Percentiles rank a stretch among this genome's conserved stretches.
These are phyloP conservation scores for Triticum monococcum DNA, from an alignment of 176 grass and related monocot genomes.

Conservation along the genomic window DNA sequence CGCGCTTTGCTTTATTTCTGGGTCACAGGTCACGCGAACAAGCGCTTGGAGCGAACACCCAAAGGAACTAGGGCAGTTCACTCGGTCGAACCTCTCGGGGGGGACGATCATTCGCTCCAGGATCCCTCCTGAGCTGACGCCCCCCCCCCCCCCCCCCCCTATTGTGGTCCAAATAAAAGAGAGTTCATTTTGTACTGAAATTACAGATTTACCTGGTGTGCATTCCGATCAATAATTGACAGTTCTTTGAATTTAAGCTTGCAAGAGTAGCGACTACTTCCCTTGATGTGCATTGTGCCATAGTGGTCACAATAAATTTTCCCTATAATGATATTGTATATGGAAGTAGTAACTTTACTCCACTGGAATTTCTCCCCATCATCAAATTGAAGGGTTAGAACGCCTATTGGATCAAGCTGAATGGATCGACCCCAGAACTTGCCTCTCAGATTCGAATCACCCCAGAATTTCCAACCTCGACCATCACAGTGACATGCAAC, in stretches of 20 bases:
- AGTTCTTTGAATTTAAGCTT: conserved; percentile 99
- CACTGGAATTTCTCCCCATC: conserved; percentile 92
- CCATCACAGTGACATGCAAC: conserved; percentile 95
- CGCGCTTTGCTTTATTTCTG: too few relatives aligned
- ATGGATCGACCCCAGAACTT: conserved; percentile 98
- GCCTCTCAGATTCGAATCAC: conserved; percentile 92
- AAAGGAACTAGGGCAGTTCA: too few relatives aligned
- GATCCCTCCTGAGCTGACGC: too few relatives aligned
- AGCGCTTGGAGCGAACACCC: too few relatives aligned
- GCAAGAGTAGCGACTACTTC: conserved; percentile 86
- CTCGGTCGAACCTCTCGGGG: too few relatives aligned
- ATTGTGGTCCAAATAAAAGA: neutral
- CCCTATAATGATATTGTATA: conserved; percentile 99
- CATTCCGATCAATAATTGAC: conserved; percentile 87
- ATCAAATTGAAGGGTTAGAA: conserved; percentile 93
- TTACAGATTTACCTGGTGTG: conserved; percentile 72
- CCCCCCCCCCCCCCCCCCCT: too few relatives aligned
- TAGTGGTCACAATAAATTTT: conserved; percentile 99
- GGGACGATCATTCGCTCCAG: too few relatives aligned
- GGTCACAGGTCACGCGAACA: too few relatives aligned
- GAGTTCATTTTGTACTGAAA: conserved; percentile 4
- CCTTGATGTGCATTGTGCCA: conserved; percentile 90
- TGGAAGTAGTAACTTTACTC: conserved; percentile 98
- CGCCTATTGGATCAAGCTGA: conserved; percentile 92
- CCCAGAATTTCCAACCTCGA: conserved; percentile 93